Evolutionary conservation across 805 yeast species (phyloP).

Genomic region (Wilhelminamyces savonicus): DNA sequence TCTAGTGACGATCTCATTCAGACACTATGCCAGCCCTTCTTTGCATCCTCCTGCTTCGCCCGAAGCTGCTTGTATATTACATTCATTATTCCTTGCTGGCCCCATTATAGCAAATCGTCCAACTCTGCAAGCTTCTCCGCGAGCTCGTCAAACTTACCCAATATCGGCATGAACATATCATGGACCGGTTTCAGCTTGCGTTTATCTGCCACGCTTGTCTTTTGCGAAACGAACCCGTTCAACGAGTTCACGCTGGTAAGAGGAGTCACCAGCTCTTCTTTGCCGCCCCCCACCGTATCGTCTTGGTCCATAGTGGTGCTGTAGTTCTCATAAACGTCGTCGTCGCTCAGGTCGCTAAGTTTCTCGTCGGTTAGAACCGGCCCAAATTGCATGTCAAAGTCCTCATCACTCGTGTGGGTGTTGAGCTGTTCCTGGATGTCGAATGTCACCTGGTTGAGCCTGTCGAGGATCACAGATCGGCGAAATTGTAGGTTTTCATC

Average conservation of each 20-base stretch:
- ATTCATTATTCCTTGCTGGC: no score
- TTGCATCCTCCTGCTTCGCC: no score
- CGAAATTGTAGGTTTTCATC: constrained; percentile 16
- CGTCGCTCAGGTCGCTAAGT: constrained; percentile 4
- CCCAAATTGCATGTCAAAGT: no score
- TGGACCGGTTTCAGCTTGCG: constrained; percentile 35
- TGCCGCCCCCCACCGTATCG: constrained; percentile 1
- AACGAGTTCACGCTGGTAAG: constrained; percentile 31
- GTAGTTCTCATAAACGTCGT: constrained; percentile 10
- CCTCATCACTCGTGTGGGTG: no score
- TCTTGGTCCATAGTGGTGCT: constrained; percentile 9
- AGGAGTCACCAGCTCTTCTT: constrained; percentile 22
- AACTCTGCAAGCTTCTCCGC: constrained; percentile 37
- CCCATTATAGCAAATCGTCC: no score
- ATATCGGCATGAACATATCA: constrained; percentile 52
- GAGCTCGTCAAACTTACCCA: constrained; percentile 41
- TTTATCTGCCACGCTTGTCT: constrained; percentile 10
- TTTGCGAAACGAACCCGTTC: constrained; percentile 2
- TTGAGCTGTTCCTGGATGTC: constrained; percentile 26
- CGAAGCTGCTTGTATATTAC: no score
- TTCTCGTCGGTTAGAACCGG: no score
- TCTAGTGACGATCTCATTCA: no score
- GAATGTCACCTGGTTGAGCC: constrained; percentile 32
- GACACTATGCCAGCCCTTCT: no score
- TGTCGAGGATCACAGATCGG: constrained; percentile 31